Percentiles rank a stretch among this genome's conserved stretches.
Conservation (phyloP, 345 rosid genomes). For the Angophora floribunda region DNA sequence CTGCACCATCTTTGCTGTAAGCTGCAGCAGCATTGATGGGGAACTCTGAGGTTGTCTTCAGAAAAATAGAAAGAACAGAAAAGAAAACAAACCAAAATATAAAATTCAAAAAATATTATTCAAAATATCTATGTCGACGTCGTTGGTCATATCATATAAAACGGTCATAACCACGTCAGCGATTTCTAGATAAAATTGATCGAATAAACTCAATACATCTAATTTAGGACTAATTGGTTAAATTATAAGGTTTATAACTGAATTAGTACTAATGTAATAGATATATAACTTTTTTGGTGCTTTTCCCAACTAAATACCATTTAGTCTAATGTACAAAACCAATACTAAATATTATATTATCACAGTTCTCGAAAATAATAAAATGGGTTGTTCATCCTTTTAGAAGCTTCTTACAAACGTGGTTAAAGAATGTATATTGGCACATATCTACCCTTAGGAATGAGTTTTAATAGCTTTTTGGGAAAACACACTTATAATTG, state of each 20-base stretch:
- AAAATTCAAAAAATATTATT: too few species aligned
- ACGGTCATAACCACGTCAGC: too few species aligned
- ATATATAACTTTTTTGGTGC: accelerated
- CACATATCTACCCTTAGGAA: accelerated
- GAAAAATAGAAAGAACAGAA: too few species aligned
- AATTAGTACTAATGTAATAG: accelerated
- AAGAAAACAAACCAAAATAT: too few species aligned
- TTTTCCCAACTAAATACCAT: background rate
- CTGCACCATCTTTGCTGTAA: too few species aligned
- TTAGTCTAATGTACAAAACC: accelerated
- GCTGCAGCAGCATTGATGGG: too few species aligned
- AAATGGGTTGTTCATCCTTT: background rate
- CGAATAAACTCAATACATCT: too few species aligned
- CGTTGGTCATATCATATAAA: too few species aligned
- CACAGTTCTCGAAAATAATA: accelerated
- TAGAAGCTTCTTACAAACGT: background rate
- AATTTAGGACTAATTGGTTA: too few species aligned
- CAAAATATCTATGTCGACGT: too few species aligned
- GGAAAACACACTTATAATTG: accelerated
- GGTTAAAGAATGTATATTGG: background rate
- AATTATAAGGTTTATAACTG: accelerated
- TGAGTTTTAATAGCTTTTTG: accelerated
- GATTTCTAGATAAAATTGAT: too few species aligned
- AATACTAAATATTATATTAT: background rate
- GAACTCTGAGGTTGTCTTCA: too few species aligned